A percentile compares a stretch with the other conserved stretches of the same genome.
These are phyloP conservation scores for Wilhelminamyces savonicus DNA, from an alignment of 805 yeast species.

Conservation along the genomic window DNA sequence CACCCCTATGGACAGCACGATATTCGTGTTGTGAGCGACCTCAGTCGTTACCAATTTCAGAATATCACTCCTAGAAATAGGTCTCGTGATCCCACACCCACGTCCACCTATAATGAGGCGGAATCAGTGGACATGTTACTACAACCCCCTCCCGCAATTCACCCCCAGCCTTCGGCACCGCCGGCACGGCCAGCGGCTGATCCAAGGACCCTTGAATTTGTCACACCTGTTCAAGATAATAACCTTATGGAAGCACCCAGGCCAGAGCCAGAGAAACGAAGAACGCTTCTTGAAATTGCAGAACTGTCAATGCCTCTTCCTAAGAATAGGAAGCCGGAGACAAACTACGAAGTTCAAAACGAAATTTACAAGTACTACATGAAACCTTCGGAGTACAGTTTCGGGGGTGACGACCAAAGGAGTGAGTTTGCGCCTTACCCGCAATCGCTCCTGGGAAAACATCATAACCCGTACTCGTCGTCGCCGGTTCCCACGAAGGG, in stretches of 20 bases:
- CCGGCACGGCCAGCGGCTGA: no score
- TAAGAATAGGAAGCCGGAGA: conserved; percentile 2
- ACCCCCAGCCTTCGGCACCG: no score
- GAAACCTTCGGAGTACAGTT: conserved; percentile 4
- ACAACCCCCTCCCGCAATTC: no score
- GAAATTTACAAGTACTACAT: conserved; percentile 13
- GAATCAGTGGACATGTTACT: no score
- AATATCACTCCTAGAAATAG: conserved; percentile 16
- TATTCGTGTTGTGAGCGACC: conserved; percentile 23
- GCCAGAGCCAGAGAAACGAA: no score
- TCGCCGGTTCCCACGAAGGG: conserved; percentile 3
- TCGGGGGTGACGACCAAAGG: not conserved
- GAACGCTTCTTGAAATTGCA: conserved; percentile 3
- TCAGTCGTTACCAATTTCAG: conserved; percentile 26
- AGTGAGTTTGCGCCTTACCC: conserved; percentile 12
- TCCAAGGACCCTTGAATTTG: conserved; percentile 5
- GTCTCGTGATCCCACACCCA: conserved; percentile 28
- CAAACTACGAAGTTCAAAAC: conserved; percentile 4
- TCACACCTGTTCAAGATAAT: conserved; percentile 1
- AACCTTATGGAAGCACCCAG: no score
- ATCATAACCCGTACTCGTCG: conserved; percentile 5
- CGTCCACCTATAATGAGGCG: conserved; percentile 1
- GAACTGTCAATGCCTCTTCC: conserved; percentile 1
- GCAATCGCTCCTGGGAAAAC: conserved; percentile 1
- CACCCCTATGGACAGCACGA: conserved; percentile 7